These are phyloP conservation scores for Graphilbum ipis-grandicollis DNA, from an alignment of 2,329 filamentous ascomycete genomes.

Conservation along the genomic window DNA sequence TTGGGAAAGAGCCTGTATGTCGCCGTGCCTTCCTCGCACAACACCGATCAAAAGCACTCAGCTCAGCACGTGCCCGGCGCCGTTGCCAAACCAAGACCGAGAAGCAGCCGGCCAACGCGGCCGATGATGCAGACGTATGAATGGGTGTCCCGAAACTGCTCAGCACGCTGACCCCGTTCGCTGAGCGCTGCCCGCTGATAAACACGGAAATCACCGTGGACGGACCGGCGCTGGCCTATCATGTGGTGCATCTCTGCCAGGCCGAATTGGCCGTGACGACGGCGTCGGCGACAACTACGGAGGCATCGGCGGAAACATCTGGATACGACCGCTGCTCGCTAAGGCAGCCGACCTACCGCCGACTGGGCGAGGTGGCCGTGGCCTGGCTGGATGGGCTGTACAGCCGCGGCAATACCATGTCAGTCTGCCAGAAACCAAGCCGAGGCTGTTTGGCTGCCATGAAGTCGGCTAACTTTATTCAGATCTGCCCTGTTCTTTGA, in stretches of 20 bases:
- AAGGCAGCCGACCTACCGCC: slow-evolving; percentile 8
- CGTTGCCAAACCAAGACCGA: too few species aligned
- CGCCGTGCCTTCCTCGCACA: too few species aligned
- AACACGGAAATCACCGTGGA: slow-evolving; percentile 10
- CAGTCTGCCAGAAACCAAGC: background rate
- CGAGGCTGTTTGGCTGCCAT: too few species aligned
- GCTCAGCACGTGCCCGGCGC: too few species aligned
- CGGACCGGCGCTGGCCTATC: slow-evolving; percentile 14
- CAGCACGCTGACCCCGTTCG: slow-evolving; percentile 9
- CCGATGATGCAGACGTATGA: background rate
- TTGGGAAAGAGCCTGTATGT: too few species aligned
- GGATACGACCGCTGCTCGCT: slow-evolving; percentile 8
- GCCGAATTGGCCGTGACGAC: background rate
- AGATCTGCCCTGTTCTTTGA: slow-evolving; percentile 71
- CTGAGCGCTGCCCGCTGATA: slow-evolving; percentile 7
- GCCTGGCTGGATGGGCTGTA: slow-evolving; percentile 10
- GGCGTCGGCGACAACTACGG: background rate
- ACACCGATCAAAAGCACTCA: too few species aligned
- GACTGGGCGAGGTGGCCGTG: slow-evolving; percentile 8
- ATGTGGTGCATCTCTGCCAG: slow-evolving; percentile 8
- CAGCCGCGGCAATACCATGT: slow-evolving; percentile 7
- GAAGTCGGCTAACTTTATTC: slow-evolving; percentile 8
- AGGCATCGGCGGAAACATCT: too few species aligned
- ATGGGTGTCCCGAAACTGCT: slow-evolving; percentile 13
- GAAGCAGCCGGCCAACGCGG: too few species aligned